Base-by-base conservation (phyloP, 306 rosid species). In the Vachellia pachyceras region DNA sequence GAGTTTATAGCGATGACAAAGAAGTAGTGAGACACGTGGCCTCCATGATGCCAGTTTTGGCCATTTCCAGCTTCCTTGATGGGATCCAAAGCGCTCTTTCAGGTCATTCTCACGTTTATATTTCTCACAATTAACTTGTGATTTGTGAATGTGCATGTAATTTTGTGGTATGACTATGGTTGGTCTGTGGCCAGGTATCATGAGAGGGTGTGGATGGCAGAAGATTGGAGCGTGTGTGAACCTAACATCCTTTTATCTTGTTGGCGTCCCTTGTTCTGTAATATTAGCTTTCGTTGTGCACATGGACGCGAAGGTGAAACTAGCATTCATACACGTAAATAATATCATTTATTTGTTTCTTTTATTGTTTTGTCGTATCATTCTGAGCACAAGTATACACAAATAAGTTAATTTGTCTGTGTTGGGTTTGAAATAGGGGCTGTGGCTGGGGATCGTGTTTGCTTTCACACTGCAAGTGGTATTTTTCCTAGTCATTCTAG, bases 151-250 rank as follows among this genome's bases (percentile, higher is more conserved):
- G 14, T 3, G 14, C 33, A 42, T 4, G 47, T 69, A 1, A 11
- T 17, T 69, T 41, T 6, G 10, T 33, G 69, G 20, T 33, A 41
- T 66, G 71, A 3, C 7, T 36, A 18, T 7, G 25, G 6, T 1
- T 0, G 6, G 8, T 52, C 3, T 37, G 7, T 7, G 6, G 5
- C n/a, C 77, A 90, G 94, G 94, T 25, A 85, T 75, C 54, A 87
- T 85, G 57, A 87, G 94, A 80, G 94, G 92, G 10, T 87, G 92
- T 54, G 94, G 94, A 10, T 85, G 90, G 94, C 94, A 90, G 80
- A 85, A 85, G 54, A 83, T 90, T 65, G 94, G 92, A 73, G 90
- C 92, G 6, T 88, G 22, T 80, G 81, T 90, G 50, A 90, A 88
- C 73, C 80, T 90, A 14, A 88, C 92, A 8, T 77, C 90, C 40